Conservation (phyloP, 768 basidiomycete species). For the Termitomyces bulborhizus region DNA sequence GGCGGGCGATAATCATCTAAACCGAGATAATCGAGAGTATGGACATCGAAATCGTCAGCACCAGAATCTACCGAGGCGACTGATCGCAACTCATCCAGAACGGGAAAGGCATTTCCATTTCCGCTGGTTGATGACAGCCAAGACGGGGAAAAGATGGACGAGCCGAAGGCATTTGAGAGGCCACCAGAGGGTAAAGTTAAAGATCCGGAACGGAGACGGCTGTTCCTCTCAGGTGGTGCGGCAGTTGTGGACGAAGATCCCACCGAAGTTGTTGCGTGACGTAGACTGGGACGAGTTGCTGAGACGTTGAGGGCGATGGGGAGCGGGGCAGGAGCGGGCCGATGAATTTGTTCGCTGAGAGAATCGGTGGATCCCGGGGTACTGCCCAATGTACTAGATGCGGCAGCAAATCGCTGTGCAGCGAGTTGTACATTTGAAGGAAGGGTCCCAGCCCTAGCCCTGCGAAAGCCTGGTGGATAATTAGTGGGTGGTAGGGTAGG, state of each 20-base stretch:
- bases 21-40: constrained; percentile 95
- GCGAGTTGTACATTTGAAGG: constrained; percentile 92
- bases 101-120: constrained; percentile 50
- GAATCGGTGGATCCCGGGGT: constrained; percentile 37
- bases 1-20: constrained; percentile 76
- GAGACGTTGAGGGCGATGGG: constrained; percentile 36
- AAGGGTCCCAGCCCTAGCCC: constrained; percentile 95
- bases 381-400: constrained; percentile 50
- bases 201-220: constrained; percentile 88
- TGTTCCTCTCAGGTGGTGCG: constrained; percentile 58
- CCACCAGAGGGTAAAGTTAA: constrained; percentile 79
- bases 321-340: constrained; percentile 40
- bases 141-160: constrained; percentile 84
- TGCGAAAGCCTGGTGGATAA: constrained; percentile 82
- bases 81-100: constrained; percentile 77
- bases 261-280: constrained; percentile 75
- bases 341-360: constrained; percentile 43
- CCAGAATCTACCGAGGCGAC: constrained; percentile 73
- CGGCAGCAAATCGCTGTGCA: constrained; percentile 73
- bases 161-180: constrained; percentile 78
- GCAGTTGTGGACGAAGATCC: constrained; percentile 49
- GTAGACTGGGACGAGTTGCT: constrained; percentile 56
- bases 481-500: constrained; percentile 61
- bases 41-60: constrained; percentile 86
- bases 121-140: constrained; percentile 70